These are phyloP conservation scores for Melocanna baccifera DNA, from an alignment of 176 grass and related monocot species.

Conservation along the genomic window DNA sequence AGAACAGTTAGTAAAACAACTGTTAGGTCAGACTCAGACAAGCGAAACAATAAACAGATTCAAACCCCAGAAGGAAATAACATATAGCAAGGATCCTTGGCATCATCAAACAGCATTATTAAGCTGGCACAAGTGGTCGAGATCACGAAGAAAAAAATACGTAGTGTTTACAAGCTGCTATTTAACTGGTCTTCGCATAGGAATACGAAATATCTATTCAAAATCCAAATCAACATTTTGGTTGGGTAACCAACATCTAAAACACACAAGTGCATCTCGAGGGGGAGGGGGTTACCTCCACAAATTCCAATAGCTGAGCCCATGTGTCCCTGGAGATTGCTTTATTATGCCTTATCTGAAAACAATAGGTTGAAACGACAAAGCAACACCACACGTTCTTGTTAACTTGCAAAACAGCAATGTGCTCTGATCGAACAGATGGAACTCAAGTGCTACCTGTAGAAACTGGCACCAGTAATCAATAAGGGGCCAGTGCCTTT, in stretches of 20 bases:
- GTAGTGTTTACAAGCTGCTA: background rate
- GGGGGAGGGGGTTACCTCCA: slow-evolving; percentile 52
- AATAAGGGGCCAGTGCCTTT: slow-evolving; percentile 84
- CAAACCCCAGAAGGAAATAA: background rate
- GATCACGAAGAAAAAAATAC: background rate
- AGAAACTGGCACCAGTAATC: slow-evolving; percentile 96
- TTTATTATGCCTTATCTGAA: slow-evolving; percentile 93
- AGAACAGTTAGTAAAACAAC: background rate
- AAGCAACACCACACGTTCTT: background rate
- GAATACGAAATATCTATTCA: too few species aligned
- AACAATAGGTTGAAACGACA: background rate
- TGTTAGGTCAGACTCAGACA: background rate
- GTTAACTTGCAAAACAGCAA: background rate
- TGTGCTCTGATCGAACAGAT: background rate
- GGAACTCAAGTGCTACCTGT: slow-evolving; percentile 47
- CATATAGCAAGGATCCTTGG: background rate
- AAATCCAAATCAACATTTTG: too few species aligned
- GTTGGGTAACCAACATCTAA: too few species aligned
- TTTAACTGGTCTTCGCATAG: background rate
- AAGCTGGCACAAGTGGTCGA: background rate
- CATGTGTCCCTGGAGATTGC: slow-evolving; percentile 96
- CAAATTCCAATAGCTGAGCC: slow-evolving; percentile 96
- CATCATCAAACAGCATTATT: background rate
- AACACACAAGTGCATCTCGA: background rate
- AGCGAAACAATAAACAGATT: background rate